Evolutionary conservation across 352 stramenopile species (phyloP), one percentile per base, ranked within the genome.

Genomic region (Phytophthora pistaciae): DNA sequence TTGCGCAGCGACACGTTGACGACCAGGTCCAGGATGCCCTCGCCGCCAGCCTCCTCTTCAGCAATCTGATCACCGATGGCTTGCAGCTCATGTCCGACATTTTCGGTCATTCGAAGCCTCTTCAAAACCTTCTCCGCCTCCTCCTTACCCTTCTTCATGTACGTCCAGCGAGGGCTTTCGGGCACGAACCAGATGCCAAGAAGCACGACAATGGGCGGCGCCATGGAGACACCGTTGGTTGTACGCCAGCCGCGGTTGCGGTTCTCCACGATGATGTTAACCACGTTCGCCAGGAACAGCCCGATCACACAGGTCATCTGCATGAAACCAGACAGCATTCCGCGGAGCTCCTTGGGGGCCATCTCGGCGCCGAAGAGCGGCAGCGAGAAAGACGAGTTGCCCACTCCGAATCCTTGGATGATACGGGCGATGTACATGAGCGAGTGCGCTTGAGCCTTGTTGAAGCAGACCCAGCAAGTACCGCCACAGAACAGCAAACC

Each of bases 91-190:
- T 74, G 64, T 9, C 57, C 50, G n/a, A 84, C 74, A 36, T 75
- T 74, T 27, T 80, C 66, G 18, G 68, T 79, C 60, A 66, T 54
- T 16, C 73, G 75, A 33, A 87, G 67, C n/a, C 60, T 60, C 50
- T 70, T 82, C 25, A 87, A 58, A 3, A 75, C 64, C 5, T 29
- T 66, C 42, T 75, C 59, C 5, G 79, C 77, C 21, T 58, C 64
- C 2, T 71, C 71, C 31, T 73, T 69, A 48, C 77, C 70, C 62
- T 79, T 82, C 33, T 81, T 53, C 62, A 77, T 68, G 56, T 82
- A 83, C n/a, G 71, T 73, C 66, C 69, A 87, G 44, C 76, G 74
- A 60, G 79, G 79, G 20, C 61, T 77, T 50, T 87, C 79, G 7
- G 78, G 78, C 21, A 86, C 70, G 11, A 75, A 75, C 57, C 61